Evolutionary conservation across 257 asterid genomes (phyloP).

Genomic region (Ballota nigra): DNA sequence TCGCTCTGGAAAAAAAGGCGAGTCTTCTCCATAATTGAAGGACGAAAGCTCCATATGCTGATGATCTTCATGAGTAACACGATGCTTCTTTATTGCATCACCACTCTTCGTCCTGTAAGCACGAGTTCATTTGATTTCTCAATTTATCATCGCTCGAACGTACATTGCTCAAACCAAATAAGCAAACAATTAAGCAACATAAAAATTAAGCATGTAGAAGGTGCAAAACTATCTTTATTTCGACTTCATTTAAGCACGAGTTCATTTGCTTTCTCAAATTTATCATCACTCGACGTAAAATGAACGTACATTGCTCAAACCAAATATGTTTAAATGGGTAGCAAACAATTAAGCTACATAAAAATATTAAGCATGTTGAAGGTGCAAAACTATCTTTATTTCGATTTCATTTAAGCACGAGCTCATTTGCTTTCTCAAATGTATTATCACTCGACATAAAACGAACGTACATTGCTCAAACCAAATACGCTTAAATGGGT

Average conservation of each 20-base stretch:
- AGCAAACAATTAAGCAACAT: background rate
- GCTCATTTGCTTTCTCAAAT: too few species aligned
- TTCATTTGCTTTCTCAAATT: too few species aligned
- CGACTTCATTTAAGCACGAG: too few species aligned
- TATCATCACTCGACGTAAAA: too few species aligned
- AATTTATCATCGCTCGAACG: background rate
- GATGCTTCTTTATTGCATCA: background rate
- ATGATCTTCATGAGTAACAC: constrained; percentile 16
- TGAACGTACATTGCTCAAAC: too few species aligned
- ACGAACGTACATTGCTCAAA: background rate
- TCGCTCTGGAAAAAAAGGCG: constrained; percentile 16
- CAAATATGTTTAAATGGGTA: too few species aligned
- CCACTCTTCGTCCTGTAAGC: constrained; percentile 19
- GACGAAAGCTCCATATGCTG: background rate
- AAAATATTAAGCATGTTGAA: too few species aligned
- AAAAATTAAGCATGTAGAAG: background rate
- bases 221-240: background rate
- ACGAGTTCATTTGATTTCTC: background rate
- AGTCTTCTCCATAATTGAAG: constrained; percentile 14
- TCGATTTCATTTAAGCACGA: too few species aligned
- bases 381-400: too few species aligned
- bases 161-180: background rate
- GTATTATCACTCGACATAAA: too few species aligned
- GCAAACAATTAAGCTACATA: too few species aligned
- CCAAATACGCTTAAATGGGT: too few species aligned